Evolutionary conservation across 1,284 basidiomycete species (phyloP).

Genomic region (Moesziomyces aphidis): DNA sequence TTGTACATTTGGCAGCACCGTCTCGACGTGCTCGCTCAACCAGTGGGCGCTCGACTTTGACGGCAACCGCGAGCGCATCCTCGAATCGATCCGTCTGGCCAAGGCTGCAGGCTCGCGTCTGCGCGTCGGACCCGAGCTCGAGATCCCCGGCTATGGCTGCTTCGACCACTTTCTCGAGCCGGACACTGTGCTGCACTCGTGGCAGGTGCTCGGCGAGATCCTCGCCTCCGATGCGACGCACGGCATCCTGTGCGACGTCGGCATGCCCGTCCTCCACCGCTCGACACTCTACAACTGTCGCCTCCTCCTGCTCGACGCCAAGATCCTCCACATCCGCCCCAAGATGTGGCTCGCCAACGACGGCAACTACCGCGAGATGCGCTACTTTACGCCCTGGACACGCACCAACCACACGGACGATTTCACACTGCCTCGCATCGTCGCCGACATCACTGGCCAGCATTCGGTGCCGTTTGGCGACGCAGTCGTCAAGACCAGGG

Average conservation of each 20-base stretch:
- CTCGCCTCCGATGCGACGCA: constrained; percentile 52
- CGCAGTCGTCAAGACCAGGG: constrained; percentile 89
- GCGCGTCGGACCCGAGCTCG: constrained; percentile 97
- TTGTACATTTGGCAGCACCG: constrained; percentile 27
- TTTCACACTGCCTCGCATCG: constrained; percentile 86
- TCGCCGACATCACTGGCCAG: constrained; percentile 88
- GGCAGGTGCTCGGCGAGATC: constrained; percentile 64
- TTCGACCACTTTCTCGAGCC: constrained; percentile 64
- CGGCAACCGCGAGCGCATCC: constrained; percentile 83
- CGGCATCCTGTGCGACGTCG: constrained; percentile 65
- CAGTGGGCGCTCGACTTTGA: constrained; percentile 97
- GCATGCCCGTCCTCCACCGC: constrained; percentile 86
- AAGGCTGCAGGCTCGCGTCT: constrained; percentile 89
- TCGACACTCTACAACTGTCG: constrained; percentile 98
- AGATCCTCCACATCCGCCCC: constrained; percentile 92
- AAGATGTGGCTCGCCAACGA: constrained; percentile 99
- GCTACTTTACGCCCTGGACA: constrained; percentile 96
- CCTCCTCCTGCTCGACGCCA: constrained; percentile 83
- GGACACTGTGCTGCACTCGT: constrained; percentile 63
- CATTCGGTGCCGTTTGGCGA: constrained; percentile 96
- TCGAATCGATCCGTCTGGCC: constrained; percentile 86
- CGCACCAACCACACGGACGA: constrained; percentile 88
- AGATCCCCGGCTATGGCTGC: constrained; percentile 79
- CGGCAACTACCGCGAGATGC: constrained; percentile 95
- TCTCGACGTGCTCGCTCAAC: constrained; percentile 81